phyloP scores from a whole-genome alignment of 768 basidiomycete species.

The Lyophyllum semitale region DNA sequence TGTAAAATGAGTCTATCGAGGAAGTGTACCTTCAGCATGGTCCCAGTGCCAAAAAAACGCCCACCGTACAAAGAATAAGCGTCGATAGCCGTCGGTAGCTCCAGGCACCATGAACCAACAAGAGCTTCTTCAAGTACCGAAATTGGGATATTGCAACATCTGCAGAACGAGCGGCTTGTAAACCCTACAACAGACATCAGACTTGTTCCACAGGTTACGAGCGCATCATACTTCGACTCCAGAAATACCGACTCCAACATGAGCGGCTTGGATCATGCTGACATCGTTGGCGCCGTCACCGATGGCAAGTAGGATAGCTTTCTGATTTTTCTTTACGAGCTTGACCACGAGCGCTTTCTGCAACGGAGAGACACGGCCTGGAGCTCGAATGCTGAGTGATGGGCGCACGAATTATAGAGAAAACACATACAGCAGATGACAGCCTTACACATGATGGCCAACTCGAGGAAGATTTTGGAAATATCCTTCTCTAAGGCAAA shows the following conservation, averaged over 20 bases:
- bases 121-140: slow-evolving; percentile 88
- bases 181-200: slow-evolving; percentile 54
- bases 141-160: slow-evolving; percentile 99
- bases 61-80: slow-evolving; percentile 84
- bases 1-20: slow-evolving; percentile 90
- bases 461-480: slow-evolving; percentile 86
- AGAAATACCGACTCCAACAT: slow-evolving; percentile 96
- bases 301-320: slow-evolving; percentile 92
- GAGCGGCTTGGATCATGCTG: slow-evolving; percentile 98
- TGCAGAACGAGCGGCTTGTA: slow-evolving; percentile 97
- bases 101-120: slow-evolving; percentile 98
- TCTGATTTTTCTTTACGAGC: slow-evolving; percentile 96
- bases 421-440: slow-evolving; percentile 87
- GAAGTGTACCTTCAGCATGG: slow-evolving; percentile 12
- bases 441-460: slow-evolving; percentile 98
- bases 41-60: background rate
- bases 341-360: slow-evolving; percentile 98
- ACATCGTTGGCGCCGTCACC: slow-evolving; percentile 99
- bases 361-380: slow-evolving; percentile 94
- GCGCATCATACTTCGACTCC: slow-evolving; percentile 77
- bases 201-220: background rate
- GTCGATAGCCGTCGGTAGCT: slow-evolving; percentile 95
- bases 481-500: slow-evolving; percentile 94
- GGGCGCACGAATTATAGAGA: background rate
- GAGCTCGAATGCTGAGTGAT: slow-evolving; percentile 6